Evolutionary conservation across 768 basidiomycete species (phyloP), one percentile per base, ranked within the genome.

Genomic region (Trametes gibbosa): DNA sequence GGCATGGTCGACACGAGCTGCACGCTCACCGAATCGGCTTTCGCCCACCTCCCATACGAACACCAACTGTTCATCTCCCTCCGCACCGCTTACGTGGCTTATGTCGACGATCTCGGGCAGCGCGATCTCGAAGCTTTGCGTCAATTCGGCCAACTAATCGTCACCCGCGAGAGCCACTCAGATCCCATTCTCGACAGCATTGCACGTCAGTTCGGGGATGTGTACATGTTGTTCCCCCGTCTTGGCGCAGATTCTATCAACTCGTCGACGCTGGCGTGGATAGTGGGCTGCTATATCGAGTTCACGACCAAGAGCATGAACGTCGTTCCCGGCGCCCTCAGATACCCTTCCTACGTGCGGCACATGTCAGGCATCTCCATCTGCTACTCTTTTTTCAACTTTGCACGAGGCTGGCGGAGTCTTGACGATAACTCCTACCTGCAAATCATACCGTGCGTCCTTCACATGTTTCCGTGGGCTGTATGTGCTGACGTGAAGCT

Each of bases 281-380:
- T 80, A 21, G 71, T 72, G 42, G 70, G 72, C 8, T 59, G 67
- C 43, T 42, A 74, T 41, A 57, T 77, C 16, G 77, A 78, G 27
- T 41, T 66, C 29, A 71, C 73, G 40, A 72, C 69, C 3, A 51
- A 58, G n/a, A 65, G 57, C 8, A 68, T 75, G 66, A 56, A 19
- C 62, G 42, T 73, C 41, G 12, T 53, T n/a, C 23, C 43, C 9
- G 65, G 52, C 21, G 69, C 75, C 10, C 53, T 64, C 8, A 58
- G 56, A 5, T 75, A 71, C 42, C 62, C 73, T 1, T 62, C 59
- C 10, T 73, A 66, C 47, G 64, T 67, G 5, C 58, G 62, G 17
- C 6, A 66, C 58, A 53, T 59, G 42, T 73, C 75, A 23, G 77
- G 76, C 1, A 61, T 69, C 7, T 61, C 68, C 0, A 74, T 76